Evolutionary conservation across 2,329 filamentous ascomycete genomes (phyloP).

Genomic region (Tolypocladium pustulatum): DNA sequence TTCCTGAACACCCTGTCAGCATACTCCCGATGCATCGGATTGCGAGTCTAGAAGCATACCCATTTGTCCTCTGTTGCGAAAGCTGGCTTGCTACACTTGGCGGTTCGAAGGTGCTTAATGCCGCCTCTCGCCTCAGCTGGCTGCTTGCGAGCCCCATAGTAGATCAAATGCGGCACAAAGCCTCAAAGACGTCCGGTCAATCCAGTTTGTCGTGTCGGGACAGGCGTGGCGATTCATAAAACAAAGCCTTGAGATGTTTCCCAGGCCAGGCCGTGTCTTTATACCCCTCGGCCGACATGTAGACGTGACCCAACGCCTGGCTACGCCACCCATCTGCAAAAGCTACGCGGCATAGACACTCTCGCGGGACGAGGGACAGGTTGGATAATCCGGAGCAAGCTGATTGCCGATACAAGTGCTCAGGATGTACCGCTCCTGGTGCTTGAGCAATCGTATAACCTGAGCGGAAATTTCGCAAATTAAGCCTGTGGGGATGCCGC

Average conservation of each 20-base stretch:
- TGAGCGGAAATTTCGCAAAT: not conserved
- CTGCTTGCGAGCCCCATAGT: constrained; percentile 4
- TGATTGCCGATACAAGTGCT: not conserved
- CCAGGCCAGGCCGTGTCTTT: not conserved
- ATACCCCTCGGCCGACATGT: not conserved
- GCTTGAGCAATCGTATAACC: not conserved
- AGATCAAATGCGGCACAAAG: not conserved
- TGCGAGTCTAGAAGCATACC: constrained; percentile 15
- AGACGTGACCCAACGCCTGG: not conserved
- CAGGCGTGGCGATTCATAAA: not conserved
- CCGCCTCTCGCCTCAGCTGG: not conserved
- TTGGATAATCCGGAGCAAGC: not conserved
- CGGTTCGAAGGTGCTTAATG: not conserved
- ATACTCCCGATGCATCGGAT: too few relatives aligned
- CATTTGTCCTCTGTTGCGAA: constrained; percentile 26
- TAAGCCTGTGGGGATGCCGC: not conserved
- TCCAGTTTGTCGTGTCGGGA: not conserved
- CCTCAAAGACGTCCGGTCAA: not conserved
- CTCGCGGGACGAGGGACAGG: not conserved
- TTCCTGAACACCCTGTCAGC: constrained; percentile 12
- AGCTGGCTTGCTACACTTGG: constrained; percentile 9
- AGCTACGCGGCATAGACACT: too few relatives aligned
- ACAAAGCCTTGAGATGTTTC: not conserved
- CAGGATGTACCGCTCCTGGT: not conserved
- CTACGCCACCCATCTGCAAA: not conserved